Evolutionary conservation across 2,329 filamentous ascomycete species (phyloP).

Genomic region (Rasamsonia emersonii): DNA sequence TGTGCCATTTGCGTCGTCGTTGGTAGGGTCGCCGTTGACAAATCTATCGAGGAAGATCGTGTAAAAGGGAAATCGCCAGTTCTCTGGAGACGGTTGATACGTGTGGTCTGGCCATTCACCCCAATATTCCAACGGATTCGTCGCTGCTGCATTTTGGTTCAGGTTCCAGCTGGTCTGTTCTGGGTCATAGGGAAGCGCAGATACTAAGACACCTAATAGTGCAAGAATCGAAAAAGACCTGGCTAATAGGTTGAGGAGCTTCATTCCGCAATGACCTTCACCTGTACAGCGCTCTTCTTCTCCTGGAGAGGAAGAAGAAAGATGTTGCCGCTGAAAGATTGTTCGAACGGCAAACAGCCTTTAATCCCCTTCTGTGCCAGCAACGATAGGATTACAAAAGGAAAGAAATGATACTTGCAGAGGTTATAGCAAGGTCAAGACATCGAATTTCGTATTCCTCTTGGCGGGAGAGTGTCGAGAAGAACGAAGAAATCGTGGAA

Average conservation of each 20-base stretch:
- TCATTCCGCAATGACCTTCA: too few species aligned
- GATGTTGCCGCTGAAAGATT: too few species aligned
- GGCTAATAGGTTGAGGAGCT: not conserved
- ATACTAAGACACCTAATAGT: conserved; percentile 2
- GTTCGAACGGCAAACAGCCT: too few species aligned
- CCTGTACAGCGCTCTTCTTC: too few species aligned
- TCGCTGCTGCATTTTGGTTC: conserved; percentile 47
- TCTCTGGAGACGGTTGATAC: conserved; percentile 43
- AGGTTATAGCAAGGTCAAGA: too few species aligned
- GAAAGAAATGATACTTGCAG: too few species aligned
- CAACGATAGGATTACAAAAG: too few species aligned
- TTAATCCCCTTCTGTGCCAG: too few species aligned
- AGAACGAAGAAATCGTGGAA: too few species aligned
- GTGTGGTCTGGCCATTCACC: conserved; percentile 42
- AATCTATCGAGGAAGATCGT: conserved; percentile 52
- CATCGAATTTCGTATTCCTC: too few species aligned
- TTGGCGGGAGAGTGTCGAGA: too few species aligned
- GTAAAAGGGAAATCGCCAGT: conserved; percentile 56
- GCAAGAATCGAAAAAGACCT: conserved; percentile 2
- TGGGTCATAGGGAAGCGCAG: conserved; percentile 33
- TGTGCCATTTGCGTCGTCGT: conserved; percentile 51
- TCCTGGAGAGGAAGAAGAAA: too few species aligned
- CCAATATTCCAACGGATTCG: conserved; percentile 46
- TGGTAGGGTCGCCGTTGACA: conserved; percentile 51
- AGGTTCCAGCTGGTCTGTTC: conserved; percentile 45